phyloP scores from a whole-genome alignment of 2,329 filamentous ascomycete species.

The Fusarium sp. region DNA sequence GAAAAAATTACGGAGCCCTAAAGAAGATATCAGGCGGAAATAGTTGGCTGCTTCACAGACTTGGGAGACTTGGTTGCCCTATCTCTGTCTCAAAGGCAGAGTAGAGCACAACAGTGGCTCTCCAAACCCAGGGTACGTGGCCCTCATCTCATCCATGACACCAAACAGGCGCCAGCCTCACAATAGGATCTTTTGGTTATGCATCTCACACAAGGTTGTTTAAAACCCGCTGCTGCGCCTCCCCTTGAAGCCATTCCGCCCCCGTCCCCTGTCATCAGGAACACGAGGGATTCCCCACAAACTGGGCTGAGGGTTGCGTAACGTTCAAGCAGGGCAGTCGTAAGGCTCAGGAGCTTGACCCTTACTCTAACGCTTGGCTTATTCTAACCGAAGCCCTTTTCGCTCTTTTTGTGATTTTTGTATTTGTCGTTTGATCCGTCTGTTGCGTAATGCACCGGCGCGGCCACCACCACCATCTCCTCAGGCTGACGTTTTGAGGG shows the following conservation, averaged over 20 bases:
- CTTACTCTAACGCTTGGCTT: not conserved
- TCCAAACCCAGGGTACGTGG: not conserved
- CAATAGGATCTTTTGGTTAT: not conserved
- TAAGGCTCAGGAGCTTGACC: not conserved
- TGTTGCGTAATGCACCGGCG: not conserved
- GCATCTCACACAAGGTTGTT: not conserved
- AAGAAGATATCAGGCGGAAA: not conserved
- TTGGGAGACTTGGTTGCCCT: not conserved
- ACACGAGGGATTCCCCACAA: slow-evolving; percentile 18
- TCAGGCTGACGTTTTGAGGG: not conserved
- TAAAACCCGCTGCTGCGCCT: not conserved
- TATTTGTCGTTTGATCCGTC: not conserved
- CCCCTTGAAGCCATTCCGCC: not conserved
- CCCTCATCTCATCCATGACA: not conserved
- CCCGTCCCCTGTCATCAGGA: too few relatives aligned
- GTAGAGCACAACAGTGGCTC: not conserved
- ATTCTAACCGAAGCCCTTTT: not conserved
- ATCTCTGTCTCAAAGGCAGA: not conserved
- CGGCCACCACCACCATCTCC: not conserved
- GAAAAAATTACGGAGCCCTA: not conserved
- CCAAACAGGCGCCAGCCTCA: not conserved
- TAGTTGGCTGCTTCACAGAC: not conserved
- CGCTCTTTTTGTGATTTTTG: not conserved
- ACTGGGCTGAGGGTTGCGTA: slow-evolving; percentile 31
- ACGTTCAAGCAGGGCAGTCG: slow-evolving; percentile 1